phyloP scores from a whole-genome alignment of 805 yeast species.

The Myxozyma vanderwaltii region DNA sequence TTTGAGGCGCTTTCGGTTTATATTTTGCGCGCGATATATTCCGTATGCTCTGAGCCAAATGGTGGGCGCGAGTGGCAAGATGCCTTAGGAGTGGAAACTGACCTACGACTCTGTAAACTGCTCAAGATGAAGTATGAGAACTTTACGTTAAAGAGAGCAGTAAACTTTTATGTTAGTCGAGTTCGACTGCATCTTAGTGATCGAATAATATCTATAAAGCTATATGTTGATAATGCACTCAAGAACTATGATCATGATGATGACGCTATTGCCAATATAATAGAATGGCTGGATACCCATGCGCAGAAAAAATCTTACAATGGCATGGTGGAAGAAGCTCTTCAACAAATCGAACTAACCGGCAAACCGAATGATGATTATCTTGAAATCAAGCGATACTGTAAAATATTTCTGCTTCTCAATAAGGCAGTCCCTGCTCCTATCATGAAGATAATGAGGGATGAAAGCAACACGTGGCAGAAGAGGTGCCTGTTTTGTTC shows the following conservation, averaged over 20 bases:
- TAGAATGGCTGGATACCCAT: background rate
- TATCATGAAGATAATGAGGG: background rate
- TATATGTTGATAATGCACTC: background rate
- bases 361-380: background rate
- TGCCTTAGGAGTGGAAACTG: background rate
- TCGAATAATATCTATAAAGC: background rate
- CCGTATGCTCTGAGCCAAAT: background rate
- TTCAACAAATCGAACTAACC: background rate
- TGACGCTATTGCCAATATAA: constrained; percentile 49
- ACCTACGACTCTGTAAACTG: background rate
- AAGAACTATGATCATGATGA: constrained; percentile 42
- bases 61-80: background rate
- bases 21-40: constrained; percentile 15
- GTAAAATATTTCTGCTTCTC: background rate
- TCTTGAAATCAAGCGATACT: background rate
- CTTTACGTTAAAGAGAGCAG: background rate
- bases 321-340: background rate
- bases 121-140: background rate
- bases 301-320: background rate
- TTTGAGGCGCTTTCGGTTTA: constrained; percentile 16
- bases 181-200: background rate
- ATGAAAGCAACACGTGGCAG: background rate
- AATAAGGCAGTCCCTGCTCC: background rate
- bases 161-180: background rate
- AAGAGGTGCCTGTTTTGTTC: background rate